Evolutionary conservation across 2,329 filamentous ascomycete species (phyloP).

Genomic region (Oidium heveae): DNA sequence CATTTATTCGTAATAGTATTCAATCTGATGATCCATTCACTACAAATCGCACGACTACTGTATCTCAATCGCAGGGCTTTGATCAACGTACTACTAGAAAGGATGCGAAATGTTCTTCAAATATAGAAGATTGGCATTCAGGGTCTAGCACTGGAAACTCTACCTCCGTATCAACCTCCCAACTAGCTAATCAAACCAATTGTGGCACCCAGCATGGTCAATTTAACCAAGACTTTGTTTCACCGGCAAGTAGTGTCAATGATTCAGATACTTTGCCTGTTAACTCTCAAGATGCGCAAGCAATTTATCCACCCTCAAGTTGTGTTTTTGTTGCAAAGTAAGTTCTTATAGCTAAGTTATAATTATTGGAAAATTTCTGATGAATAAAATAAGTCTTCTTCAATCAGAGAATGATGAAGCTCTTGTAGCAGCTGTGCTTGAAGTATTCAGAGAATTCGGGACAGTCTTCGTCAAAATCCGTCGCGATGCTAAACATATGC

Average conservation of each 20-base stretch:
- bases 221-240: constrained; percentile 4
- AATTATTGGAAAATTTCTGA: neutral
- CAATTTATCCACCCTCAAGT: constrained; percentile 20
- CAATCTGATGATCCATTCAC: constrained; percentile 9
- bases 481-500: constrained; percentile 31
- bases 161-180: constrained; percentile 4
- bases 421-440: constrained; percentile 27
- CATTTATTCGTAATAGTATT: constrained; percentile 10
- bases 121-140: constrained; percentile 11
- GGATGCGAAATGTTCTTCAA: constrained; percentile 5
- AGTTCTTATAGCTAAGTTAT: constrained; percentile 11
- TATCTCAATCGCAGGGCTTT: constrained; percentile 2
- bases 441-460: constrained; percentile 27
- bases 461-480: constrained; percentile 37
- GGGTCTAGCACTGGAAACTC: constrained; percentile 6
- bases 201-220: constrained; percentile 4
- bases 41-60: neutral
- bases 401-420: constrained; percentile 22
- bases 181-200: constrained; percentile 3
- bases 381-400: constrained; percentile 20
- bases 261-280: constrained; percentile 2
- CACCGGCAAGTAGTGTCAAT: constrained; percentile 1
- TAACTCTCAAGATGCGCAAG: constrained; percentile 10
- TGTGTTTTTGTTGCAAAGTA: constrained; percentile 45
- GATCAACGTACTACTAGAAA: constrained; percentile 7